phyloP scores from a whole-genome alignment of 306 rosid genomes.

The Prunus mume region DNA sequence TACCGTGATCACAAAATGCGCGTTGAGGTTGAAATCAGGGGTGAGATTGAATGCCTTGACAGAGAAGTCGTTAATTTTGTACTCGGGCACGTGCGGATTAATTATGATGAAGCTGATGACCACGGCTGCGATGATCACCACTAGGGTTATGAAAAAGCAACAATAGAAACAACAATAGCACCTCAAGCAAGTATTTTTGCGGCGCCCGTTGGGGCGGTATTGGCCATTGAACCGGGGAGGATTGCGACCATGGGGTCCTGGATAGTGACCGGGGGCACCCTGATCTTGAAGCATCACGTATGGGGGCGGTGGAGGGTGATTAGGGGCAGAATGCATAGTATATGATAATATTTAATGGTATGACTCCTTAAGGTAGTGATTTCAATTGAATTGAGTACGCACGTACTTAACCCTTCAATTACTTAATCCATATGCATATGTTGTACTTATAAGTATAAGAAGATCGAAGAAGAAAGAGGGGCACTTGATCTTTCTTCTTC shows the following conservation, averaged over 20 bases:
- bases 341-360: background rate
- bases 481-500: background rate
- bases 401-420: background rate
- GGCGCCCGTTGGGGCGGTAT: background rate
- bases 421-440: background rate
- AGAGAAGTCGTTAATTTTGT: conserved; percentile 25
- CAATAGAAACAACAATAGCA: conserved; percentile 28
- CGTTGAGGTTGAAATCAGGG: conserved; percentile 10
- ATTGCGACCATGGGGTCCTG: background rate
- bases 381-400: background rate
- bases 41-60: conserved; percentile 25
- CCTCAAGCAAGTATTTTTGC: background rate
- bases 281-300: conserved; percentile 1
- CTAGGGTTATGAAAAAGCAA: conserved; percentile 24
- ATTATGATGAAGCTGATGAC: background rate
- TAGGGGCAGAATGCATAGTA: conserved; percentile 14
- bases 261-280: background rate
- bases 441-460: background rate
- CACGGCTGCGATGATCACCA: background rate
- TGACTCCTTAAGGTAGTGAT: background rate
- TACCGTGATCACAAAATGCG: conserved; percentile 24
- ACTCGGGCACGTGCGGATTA: conserved; percentile 37
- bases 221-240: conserved; percentile 12
- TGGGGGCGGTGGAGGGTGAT: background rate
- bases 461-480: background rate